Percentiles rank a stretch among this genome's conserved stretches.
Conservation (phyloP, 2,329 filamentous ascomycete species). For the Drechslera avenae region DNA sequence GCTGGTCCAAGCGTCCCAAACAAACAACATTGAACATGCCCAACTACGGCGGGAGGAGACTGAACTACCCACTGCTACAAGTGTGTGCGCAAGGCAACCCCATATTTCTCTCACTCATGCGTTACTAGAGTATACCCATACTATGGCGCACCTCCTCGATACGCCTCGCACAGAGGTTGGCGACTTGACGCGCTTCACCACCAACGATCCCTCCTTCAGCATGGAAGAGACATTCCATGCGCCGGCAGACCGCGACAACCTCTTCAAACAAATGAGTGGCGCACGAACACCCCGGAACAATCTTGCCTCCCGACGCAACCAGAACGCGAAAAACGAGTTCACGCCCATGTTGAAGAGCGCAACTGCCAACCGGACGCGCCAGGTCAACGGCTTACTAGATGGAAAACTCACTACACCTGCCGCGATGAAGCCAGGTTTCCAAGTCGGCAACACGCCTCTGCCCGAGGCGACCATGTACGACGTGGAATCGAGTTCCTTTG, state of each 20-base stretch:
- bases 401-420: slow-evolving; percentile 65
- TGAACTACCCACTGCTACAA: slow-evolving; percentile 13
- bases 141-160: slow-evolving; percentile 66
- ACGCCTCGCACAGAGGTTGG: slow-evolving; percentile 85
- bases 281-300: slow-evolving; percentile 73
- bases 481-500: slow-evolving; percentile 52
- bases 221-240: slow-evolving; percentile 84
- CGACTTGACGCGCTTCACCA: slow-evolving; percentile 77
- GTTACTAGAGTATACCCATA: slow-evolving; percentile 24
- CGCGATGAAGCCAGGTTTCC: slow-evolving; percentile 64
- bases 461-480: slow-evolving; percentile 72
- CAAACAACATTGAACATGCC: slow-evolving; percentile 25
- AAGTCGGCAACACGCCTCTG: slow-evolving; percentile 74
- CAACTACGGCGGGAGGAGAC: slow-evolving; percentile 13
- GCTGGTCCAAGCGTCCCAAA: slow-evolving; percentile 21
- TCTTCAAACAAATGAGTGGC: slow-evolving; percentile 76
- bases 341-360: slow-evolving; percentile 88
- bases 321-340: slow-evolving; percentile 72
- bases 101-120: slow-evolving; percentile 40
- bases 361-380: slow-evolving; percentile 67
- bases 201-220: slow-evolving; percentile 76
- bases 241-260: slow-evolving; percentile 72
- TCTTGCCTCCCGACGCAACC: slow-evolving; percentile 64
- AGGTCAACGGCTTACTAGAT: slow-evolving; percentile 48
- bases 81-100: slow-evolving; percentile 18